Evolutionary conservation across 768 basidiomycete genomes (phyloP).

Genomic region (Favolaschia claudopus): DNA sequence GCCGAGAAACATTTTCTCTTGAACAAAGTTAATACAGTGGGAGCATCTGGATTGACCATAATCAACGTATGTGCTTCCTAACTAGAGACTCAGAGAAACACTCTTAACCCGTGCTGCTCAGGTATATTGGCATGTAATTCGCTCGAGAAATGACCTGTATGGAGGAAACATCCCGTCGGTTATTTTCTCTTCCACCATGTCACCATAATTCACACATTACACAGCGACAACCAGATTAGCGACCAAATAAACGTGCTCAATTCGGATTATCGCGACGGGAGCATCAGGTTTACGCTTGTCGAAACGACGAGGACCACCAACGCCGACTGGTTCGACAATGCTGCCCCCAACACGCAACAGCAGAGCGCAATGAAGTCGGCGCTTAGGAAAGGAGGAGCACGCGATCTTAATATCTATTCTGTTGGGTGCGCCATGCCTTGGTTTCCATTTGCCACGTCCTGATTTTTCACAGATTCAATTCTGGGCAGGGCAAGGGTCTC

Average conservation of each 20-base stretch:
- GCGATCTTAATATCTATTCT: conserved; percentile 30
- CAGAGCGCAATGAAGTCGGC: conserved; percentile 35
- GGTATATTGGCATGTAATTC: conserved; percentile 46
- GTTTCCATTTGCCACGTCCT: background rate
- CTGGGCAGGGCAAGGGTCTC: conserved; percentile 49
- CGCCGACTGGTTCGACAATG: conserved; percentile 32
- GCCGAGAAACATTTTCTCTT: background rate
- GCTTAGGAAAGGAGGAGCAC: conserved; percentile 29
- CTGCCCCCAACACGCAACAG: conserved; percentile 25
- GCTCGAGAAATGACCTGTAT: conserved; percentile 34
- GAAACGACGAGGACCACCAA: conserved; percentile 24
- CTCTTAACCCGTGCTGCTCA: background rate
- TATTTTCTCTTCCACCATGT: background rate
- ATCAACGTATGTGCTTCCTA: background rate
- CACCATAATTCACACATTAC: background rate
- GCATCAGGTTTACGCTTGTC: conserved; percentile 17
- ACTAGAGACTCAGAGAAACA: too few relatives aligned
- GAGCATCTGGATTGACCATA: background rate
- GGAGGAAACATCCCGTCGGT: conserved; percentile 55
- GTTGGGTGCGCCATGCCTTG: conserved; percentile 21
- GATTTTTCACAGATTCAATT: conserved; percentile 38
- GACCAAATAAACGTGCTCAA: conserved; percentile 47
- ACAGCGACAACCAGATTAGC: conserved; percentile 49
- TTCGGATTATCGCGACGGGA: conserved; percentile 7
- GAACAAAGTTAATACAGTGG: background rate